Evolutionary conservation across 257 asterid species (phyloP), one percentile per base, ranked within the genome.

Genomic region (Solanum neorickii): DNA sequence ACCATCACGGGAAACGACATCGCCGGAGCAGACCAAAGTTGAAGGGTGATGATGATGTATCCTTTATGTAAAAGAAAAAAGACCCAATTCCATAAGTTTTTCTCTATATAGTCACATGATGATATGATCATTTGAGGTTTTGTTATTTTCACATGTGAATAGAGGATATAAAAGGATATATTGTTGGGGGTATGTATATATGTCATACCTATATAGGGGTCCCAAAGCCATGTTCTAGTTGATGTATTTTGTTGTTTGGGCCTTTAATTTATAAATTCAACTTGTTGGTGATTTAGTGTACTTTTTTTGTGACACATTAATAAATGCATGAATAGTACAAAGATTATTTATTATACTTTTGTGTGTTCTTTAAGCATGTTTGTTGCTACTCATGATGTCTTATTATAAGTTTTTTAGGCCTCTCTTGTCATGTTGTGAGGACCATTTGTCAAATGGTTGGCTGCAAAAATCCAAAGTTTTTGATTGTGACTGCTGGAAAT

Each of bases 1-100:
- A 80, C 93, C 96, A 83, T 88, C 93, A 52, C 6, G 92, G 93
- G 77, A 94, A 89, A 77, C 88, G 91, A 37, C 98, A 89, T 91
- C 96, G 52, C 86, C 91, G 92, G 74, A 65, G 83, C 87, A 76
- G 90, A 72, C 52, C 95, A 7, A 60, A 75, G 68, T 68, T 16
- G 68, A 87, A 62, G 8, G 44, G 33, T 0, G 46, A 33, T 13
- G 91, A 85, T 89, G 87, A 42, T 25, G 33, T 23, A 31, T 86
- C 91, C 6, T 87, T 94, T 35, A 91, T 91, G 46, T 87, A 91
- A 15, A 93, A 89, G 90, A 13, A 88, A 90, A 8, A 92, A 88
- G 86, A 52, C 23, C 84, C 89, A 72, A 66, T 56, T 60, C 73
- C 14, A 25, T 5, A 76, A 46, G 41, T 52, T 84, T 74, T 74